Base-by-base conservation (phyloP, 495 filamentous ascomycete genomes). In the Trichocladium uniseriatum region DNA sequence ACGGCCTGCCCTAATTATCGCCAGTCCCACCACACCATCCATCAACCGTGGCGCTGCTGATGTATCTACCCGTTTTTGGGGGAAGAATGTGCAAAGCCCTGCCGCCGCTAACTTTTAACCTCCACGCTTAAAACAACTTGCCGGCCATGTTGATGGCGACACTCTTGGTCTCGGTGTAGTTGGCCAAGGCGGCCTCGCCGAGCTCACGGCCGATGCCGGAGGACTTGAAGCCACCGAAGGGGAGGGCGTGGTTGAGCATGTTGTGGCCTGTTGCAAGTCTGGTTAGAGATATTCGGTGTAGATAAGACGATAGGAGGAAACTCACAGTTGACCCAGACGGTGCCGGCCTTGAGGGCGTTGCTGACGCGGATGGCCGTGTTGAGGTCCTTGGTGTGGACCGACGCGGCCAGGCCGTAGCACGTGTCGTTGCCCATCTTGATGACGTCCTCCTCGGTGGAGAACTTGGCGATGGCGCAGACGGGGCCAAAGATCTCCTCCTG, bases 401-500 rank as follows among this genome's bases (percentile, higher is more conserved):
- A 92, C 56, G 89, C 82, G 45, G 92, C 92, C 45, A 94, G 81
- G 65, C 88, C 87, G 74, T 94, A 97, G 51, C 66, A 80, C 63
- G 83, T 85, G 69, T 79, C 73, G 78, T 97, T 96, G 54, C 79
- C 89, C 40, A 87, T 69, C 52, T 76, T 72, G 70, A 96, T 82
- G 54, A 80, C 86, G 45, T 97, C 91, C 10, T 83, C 89, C 69
- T 88, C 82, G 55, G 79, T 82, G 73, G 83, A 83, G 79, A 97
- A 96, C 73, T 96, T 97, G 73, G 87, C 80, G 58, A 97, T 86
- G 45, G 85, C 82, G 71, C 87, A 87, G 51, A 97, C 91, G 45
- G 91, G 91, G 44, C 91, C 91, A 70, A 97, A 97, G 70, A 97
- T 96, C 74, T 97, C 91, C 73, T 97, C 91, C 73, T 91, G 82